Evolutionary conservation across 306 rosid species (phyloP).

Genomic region (Urtica urens): DNA sequence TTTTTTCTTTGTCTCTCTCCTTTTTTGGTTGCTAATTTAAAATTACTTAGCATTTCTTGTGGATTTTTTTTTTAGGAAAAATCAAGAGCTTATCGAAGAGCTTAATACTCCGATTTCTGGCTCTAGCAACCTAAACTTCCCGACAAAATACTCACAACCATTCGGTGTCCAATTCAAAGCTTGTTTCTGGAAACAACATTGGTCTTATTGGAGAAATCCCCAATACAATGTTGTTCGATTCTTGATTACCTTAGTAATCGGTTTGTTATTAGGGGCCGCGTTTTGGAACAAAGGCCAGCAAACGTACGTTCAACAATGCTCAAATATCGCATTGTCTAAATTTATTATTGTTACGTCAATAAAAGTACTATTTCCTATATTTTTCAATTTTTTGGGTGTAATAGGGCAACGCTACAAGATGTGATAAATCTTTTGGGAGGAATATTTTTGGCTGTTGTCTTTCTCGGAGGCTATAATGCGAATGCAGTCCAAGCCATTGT

Average conservation of each 20-base stretch:
- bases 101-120: slow-evolving; percentile 25
- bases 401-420: slow-evolving; percentile 28
- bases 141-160: slow-evolving; percentile 31
- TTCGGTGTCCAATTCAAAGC: slow-evolving; percentile 29
- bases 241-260: slow-evolving; percentile 24
- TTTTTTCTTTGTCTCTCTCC: no score
- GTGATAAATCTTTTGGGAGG: slow-evolving; percentile 34
- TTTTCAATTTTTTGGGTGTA: not conserved
- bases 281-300: slow-evolving; percentile 36
- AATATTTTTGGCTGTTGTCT: slow-evolving; percentile 28
- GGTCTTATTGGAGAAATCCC: slow-evolving; percentile 38
- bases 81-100: slow-evolving; percentile 29
- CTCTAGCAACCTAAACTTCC: slow-evolving; percentile 28
- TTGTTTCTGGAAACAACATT: slow-evolving; percentile 34
- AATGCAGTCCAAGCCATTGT: slow-evolving; percentile 27
- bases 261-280: slow-evolving; percentile 21
- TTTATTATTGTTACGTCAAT: no score
- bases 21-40: no score
- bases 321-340: no score
- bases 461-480: slow-evolving; percentile 32
- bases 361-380: no score
- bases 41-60: no score
- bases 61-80: slow-evolving; percentile 25
- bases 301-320: slow-evolving; percentile 10
- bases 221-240: slow-evolving; percentile 32